Base-by-base conservation (phyloP, 2,329 filamentous ascomycete genomes). In the Alternaria sp. region DNA sequence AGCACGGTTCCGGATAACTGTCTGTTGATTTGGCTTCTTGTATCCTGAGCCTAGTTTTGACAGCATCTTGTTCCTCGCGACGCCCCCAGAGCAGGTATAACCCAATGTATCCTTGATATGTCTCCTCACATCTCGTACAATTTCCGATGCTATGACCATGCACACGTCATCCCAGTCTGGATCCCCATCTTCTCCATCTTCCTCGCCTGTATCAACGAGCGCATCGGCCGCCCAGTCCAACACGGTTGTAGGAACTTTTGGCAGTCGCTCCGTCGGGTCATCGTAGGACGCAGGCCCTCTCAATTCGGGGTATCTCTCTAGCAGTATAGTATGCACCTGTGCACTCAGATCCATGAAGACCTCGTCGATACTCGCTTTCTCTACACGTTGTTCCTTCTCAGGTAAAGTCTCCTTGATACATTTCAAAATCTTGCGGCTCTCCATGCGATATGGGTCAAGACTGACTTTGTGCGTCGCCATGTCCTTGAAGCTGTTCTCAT, bases 81-180 rank as follows among this genome's bases (percentile, higher is more conserved):
- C 83, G 6, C 95, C 95, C 0, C 88, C 94, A 6, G 94, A 97
- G 78, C 93, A 97, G 4, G 94, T 98, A 75, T 97, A 99, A 53
- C 88, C 86, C 51, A 98, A 80, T 63, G 85, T 83, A 44, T 90
- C 84, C 65, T 84, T 87, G 56, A 99, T 84, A 50, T 85, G 82
- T 23, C 82, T 81, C 50, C 95, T 87, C 17, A 98, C 85, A 59
- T 87, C 84, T 21, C 92, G 86, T 33, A 97, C 88, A 68, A 98
- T 95, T 72, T 97, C 93, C 2, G 93, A 93, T 0, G 91, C 95
- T 70, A 97, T 87, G 29, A 92, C 82, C 74, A 96, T 90, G 14
- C 87, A 90, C 65, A 98, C 85, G 80, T 99, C 95, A 76, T 99
- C 94, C 95, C 95, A 99, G 78, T 99, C 95, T 1, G 92, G 92